Evolutionary conservation across 805 yeast species (phyloP), one percentile per base, ranked within the genome.

Genomic region (Candida mattraensis): DNA sequence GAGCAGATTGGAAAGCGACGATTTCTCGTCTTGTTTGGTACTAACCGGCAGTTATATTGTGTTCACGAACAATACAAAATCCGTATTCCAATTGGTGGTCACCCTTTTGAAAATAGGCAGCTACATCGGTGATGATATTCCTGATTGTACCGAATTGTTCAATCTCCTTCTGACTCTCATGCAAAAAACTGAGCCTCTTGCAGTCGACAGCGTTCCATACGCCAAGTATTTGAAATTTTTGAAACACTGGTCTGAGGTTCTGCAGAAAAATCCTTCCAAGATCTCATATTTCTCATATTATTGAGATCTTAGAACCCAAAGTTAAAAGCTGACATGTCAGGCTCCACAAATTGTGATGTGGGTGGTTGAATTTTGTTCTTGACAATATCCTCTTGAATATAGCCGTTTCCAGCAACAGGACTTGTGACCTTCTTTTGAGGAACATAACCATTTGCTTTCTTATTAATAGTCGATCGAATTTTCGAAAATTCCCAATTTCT

Each of bases 261-360:
- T 54, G 18, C 28, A 46, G 10, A 35, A 45, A 11, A 34, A 44
- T 12, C 57, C 60, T 5, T 35, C 42, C 9, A 32, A 33, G 10
- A 33, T 54, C 13, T 45, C 53, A 9, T 54, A 50, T 33, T 53
- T 54, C 20, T 29, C 34, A 18, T 26, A 10, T 28, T 16, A 28
- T 9, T 16, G n/a, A 21, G 12, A 9, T 6, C 4, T 31, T 36
- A 48, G 26, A 49, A 42, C 8, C 71, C 76, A 52, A 81, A 82
- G 35, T 70, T 71, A 50, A 81, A 82, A 0, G 86, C 72, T 54
- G 83, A 78, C 88, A 83, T 80, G 51, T 83, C 88, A 0, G 89
- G 87, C 50, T 82, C 89, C 39, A 70, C 72, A 54, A 79, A 80
- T 22, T 72, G 74, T 3, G 67, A 57, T n/a, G 67, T 63, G 3